A percentile compares a stretch with the other conserved stretches of the same genome.
Evolutionary conservation across 495 filamentous ascomycete genomes (phyloP).

Genomic region (Talaromyces thailandensis): DNA sequence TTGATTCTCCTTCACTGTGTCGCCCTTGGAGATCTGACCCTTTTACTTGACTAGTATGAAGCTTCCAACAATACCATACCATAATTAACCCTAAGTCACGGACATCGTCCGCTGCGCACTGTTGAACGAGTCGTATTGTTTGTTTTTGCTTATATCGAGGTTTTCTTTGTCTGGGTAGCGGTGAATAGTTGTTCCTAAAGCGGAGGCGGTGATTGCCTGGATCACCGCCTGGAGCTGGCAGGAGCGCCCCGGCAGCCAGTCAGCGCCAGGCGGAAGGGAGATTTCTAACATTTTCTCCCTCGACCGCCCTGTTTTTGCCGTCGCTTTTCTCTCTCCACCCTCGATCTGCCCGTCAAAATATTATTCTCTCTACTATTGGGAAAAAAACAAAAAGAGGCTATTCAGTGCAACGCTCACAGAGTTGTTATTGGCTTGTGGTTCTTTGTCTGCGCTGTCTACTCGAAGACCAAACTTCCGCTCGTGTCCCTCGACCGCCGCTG

Average conservation of each 20-base stretch:
- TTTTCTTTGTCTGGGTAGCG: background rate
- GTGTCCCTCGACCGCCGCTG: background rate
- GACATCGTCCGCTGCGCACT: too few relatives aligned
- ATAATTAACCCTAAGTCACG: too few relatives aligned
- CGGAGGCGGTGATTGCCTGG: conserved; percentile 3
- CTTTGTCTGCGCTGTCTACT: background rate
- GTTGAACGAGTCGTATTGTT: too few relatives aligned
- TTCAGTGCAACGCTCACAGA: background rate
- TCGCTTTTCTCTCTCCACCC: conserved; percentile 4
- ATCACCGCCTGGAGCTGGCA: conserved; percentile 5
- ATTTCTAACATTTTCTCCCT: background rate
- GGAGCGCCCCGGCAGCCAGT: conserved; percentile 4
- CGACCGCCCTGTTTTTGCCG: conserved; percentile 8
- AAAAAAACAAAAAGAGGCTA: background rate
- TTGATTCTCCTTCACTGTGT: too few relatives aligned
- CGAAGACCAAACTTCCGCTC: background rate
- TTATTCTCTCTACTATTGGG: background rate
- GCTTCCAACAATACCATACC: too few relatives aligned
- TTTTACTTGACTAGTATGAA: too few relatives aligned
- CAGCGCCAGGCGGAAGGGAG: background rate
- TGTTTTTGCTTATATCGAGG: background rate
- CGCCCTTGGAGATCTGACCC: too few relatives aligned
- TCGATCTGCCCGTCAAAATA: conserved; percentile 9
- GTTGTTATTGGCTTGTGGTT: background rate
- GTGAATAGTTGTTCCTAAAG: conserved; percentile 2